Evolutionary conservation across 2,329 filamentous ascomycete genomes (phyloP).

Genomic region (Chaetomium globosum): DNA sequence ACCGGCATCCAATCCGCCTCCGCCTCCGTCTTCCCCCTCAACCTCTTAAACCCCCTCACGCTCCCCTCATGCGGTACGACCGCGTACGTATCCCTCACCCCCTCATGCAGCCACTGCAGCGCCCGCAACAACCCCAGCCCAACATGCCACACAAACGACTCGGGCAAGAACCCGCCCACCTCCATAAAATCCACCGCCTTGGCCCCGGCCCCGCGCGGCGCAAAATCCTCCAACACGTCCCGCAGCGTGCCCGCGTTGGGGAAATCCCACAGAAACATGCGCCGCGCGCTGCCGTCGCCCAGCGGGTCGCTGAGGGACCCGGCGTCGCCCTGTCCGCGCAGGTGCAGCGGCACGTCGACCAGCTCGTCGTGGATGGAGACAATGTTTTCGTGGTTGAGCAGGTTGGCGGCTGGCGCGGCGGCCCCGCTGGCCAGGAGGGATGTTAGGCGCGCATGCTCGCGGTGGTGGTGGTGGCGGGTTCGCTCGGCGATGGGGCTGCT

Average conservation of each 20-base stretch:
- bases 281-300: slow-evolving; percentile 12
- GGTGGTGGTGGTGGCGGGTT: too few relatives aligned
- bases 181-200: not conserved
- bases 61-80: slow-evolving; percentile 12
- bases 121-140: slow-evolving; percentile 52
- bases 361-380: slow-evolving; percentile 49
- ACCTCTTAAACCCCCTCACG: slow-evolving; percentile 4
- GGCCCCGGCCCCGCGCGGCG: not conserved
- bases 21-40: slow-evolving; percentile 25
- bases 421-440: slow-evolving; percentile 40
- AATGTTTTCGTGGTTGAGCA: slow-evolving; percentile 56
- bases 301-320: slow-evolving; percentile 16
- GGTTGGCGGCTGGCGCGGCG: slow-evolving; percentile 39
- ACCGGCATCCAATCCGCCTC: slow-evolving; percentile 55
- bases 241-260: slow-evolving; percentile 56
- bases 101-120: slow-evolving; percentile 57
- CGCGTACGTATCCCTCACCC: slow-evolving; percentile 37
- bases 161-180: slow-evolving; percentile 48
- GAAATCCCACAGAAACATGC: slow-evolving; percentile 54
- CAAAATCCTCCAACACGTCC: slow-evolving; percentile 40
- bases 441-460: not conserved
- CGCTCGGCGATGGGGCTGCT: too few relatives aligned
- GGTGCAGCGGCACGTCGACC: slow-evolving; percentile 11
- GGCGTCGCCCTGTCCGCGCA: slow-evolving; percentile 20
- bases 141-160: slow-evolving; percentile 61